Conservation (phyloP, 306 rosid species). For the Rosa rugosa region DNA sequence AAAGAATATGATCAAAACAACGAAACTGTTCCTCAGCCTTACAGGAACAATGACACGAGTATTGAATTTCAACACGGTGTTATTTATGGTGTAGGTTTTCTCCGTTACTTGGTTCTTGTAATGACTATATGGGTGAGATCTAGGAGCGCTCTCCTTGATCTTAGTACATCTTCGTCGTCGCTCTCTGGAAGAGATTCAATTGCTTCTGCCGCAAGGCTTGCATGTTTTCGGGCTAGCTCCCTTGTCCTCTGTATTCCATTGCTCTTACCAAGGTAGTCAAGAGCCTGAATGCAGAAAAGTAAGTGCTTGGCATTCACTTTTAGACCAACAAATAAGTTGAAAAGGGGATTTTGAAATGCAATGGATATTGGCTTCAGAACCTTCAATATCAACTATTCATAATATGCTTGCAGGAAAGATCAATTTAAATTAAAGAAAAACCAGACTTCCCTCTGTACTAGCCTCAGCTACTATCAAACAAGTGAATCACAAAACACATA, state of each 20-base stretch:
- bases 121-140: constrained; percentile 84
- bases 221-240: constrained; percentile 84
- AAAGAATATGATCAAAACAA: constrained; percentile 14
- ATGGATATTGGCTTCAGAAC: background rate
- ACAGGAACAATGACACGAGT: background rate
- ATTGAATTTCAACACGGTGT: background rate
- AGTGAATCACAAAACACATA: background rate
- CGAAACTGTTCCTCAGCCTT: constrained; percentile 8
- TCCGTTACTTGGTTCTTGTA: constrained; percentile 69
- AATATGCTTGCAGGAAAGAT: background rate
- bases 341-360: background rate
- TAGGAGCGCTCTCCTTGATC: constrained; percentile 79
- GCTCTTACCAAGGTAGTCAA: constrained; percentile 87
- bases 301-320: background rate
- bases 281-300: constrained; percentile 49
- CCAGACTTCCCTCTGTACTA: background rate
- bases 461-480: background rate
- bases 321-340: background rate
- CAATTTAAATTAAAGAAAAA: background rate
- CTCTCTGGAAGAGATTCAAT: constrained; percentile 76
- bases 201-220: constrained; percentile 82
- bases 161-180: constrained; percentile 67
- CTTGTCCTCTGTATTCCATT: constrained; percentile 75
- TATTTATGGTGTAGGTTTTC: constrained; percentile 9
- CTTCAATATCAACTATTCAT: background rate